Base-by-base conservation (phyloP, 2,329 filamentous ascomycete species). In the Cladosporium sphaerospermum region DNA sequence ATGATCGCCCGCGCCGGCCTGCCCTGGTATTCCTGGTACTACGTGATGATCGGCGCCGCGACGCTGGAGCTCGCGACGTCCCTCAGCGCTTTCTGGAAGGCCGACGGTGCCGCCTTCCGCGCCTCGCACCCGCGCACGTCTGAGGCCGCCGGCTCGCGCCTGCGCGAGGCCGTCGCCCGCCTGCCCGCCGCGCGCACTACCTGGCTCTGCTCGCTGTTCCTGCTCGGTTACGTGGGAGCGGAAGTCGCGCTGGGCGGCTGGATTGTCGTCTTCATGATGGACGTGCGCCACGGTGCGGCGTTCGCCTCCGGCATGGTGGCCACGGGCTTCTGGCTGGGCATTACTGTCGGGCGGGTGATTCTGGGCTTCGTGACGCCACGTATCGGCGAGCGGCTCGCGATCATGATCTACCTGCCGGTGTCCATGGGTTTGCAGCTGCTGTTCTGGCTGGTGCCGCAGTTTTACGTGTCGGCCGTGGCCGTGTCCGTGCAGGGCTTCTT, bases 191-290 rank as follows among this genome's bases (percentile, higher is more conserved):
- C 75, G 2, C 69, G 75, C n/a, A 75, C 87, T 3, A 85, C 85
- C 3, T 91, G 87, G 86, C 73, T 89, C n/a, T 75, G 82, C 41
- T 78, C 88, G 2, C 56, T 86, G 1, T 95, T 95, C 66, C 72
- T 95, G 11, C 77, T 95, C 4, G 81, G 82, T 8, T 95, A 95
- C 62, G 84, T 92, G 0, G 89, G 89, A 3, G 78, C 81, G 5
- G 89, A 95, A 69, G 85, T 89, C 55, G 82, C 81, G 0, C 73
- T 90, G 2, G 85, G 85, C 16, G 88, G 88, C 13, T 93, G 88
- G 88, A 85, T 95, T 57, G 84, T 89, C 45, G 85, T 84, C 0
- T 95, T 95, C 66, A 95, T 95, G 88, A 82, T 91, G n/a, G 75
- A 80, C 16, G 83, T 90, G 19, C 80, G 90, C 11, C 69, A 84